Evolutionary conservation across 148 eudicot genomes (phyloP).

Genomic region (Amaranthus hypochondriacus): DNA sequence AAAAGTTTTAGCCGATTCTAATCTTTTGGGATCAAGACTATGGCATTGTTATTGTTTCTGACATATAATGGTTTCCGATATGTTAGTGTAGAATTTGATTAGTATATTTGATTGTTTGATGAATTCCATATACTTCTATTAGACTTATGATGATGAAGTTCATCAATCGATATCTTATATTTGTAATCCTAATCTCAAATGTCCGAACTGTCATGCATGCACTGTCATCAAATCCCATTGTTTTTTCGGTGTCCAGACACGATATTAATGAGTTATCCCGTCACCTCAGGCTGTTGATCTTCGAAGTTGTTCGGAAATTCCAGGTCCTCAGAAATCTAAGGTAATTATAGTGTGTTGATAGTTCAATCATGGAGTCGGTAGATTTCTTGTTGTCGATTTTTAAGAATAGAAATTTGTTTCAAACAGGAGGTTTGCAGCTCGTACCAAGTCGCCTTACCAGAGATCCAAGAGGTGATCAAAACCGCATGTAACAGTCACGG

Average conservation of each 20-base stretch:
- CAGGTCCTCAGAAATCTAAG: constrained; percentile 42
- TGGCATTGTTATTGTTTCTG: too few relatives aligned
- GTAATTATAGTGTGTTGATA: constrained; percentile 31
- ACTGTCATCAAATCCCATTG: background rate
- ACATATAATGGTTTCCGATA: too few relatives aligned
- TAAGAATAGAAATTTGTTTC: background rate
- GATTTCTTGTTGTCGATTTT: constrained; percentile 2
- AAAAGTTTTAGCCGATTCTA: too few relatives aligned
- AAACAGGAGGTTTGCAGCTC: constrained; percentile 44
- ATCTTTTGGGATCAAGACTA: too few relatives aligned
- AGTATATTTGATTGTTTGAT: too few relatives aligned
- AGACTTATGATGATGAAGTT: too few relatives aligned
- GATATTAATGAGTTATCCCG: background rate
- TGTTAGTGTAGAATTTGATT: too few relatives aligned
- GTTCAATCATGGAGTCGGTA: background rate
- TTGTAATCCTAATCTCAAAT: too few relatives aligned
- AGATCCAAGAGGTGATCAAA: constrained; percentile 62
- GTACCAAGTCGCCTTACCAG: constrained; percentile 66
- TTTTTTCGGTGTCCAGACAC: background rate
- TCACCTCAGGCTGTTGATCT: constrained; percentile 79
- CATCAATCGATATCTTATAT: too few relatives aligned
- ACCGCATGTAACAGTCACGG: constrained; percentile 56
- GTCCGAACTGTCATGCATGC: too few relatives aligned
- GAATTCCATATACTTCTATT: too few relatives aligned
- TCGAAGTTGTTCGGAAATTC: constrained; percentile 52